These are phyloP conservation scores for Populus deltoides DNA, from an alignment of 345 rosid species.

Conservation along the genomic window DNA sequence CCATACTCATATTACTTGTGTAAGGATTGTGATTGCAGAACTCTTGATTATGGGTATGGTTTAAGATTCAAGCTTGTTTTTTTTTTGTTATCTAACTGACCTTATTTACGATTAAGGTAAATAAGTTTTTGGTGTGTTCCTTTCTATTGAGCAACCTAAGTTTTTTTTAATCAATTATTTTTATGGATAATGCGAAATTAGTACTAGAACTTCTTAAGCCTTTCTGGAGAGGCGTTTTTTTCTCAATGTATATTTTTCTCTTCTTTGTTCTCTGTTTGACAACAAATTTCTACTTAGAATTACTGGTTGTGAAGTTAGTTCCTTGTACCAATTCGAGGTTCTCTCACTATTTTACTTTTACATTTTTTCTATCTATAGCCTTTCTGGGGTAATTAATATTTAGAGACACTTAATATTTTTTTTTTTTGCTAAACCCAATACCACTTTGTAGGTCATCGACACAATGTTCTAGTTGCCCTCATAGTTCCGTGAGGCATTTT, in stretches of 20 bases:
- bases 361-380: neutral
- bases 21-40: conserved; percentile 87
- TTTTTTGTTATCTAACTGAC: neutral
- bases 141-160: neutral
- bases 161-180: too few species aligned
- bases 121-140: neutral
- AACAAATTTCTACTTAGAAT: neutral
- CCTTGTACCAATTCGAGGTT: neutral
- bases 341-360: neutral
- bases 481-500: conserved; percentile 81
- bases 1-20: conserved; percentile 97
- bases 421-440: neutral
- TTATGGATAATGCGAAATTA: too few species aligned
- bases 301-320: neutral
- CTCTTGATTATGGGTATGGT: conserved; percentile 81
- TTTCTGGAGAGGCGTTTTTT: neutral
- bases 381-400: too few species aligned
- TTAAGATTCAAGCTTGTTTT: neutral
- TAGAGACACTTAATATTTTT: neutral
- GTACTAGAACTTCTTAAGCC: too few species aligned
- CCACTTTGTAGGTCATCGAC: conserved; percentile 46
- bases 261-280: neutral
- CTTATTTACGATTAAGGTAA: neutral
- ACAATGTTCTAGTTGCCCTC: conserved; percentile 67
- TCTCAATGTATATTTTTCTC: neutral